Conservation (phyloP, 2,329 filamentous ascomycete genomes). For the Blastomyces parvus region DNA sequence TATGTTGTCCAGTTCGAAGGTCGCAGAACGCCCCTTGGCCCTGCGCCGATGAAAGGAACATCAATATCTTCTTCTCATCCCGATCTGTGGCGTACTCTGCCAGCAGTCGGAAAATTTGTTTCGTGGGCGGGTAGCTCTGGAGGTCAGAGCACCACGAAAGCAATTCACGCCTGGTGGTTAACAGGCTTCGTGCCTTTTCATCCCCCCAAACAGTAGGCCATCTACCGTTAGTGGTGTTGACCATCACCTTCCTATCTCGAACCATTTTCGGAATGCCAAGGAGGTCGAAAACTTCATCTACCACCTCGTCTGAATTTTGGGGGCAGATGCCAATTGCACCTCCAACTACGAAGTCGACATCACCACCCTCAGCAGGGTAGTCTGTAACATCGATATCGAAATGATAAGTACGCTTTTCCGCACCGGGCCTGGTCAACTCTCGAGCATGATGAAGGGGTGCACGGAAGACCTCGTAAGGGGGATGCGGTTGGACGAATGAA, state of each 20-base stretch:
- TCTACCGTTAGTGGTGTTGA: conserved; percentile 70
- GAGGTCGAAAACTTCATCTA: conserved; percentile 75
- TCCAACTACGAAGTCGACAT: conserved; percentile 88
- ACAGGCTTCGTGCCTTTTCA: conserved; percentile 70
- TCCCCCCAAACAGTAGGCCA: conserved; percentile 99
- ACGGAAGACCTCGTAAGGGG: conserved; percentile 82
- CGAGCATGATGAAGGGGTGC: conserved; percentile 78
- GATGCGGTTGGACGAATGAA: conserved; percentile 84
- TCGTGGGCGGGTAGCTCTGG: conserved; percentile 84
- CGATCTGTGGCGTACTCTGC: conserved; percentile 72
- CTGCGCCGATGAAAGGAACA: conserved; percentile 77
- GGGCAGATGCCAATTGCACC: conserved; percentile 90
- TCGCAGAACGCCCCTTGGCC: conserved; percentile 91
- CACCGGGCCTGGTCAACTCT: conserved; percentile 76
- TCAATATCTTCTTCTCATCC: conserved; percentile 80
- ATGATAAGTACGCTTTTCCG: conserved; percentile 94
- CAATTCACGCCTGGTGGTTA: conserved; percentile 84
- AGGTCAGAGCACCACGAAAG: conserved; percentile 93
- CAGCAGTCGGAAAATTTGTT: conserved; percentile 71
- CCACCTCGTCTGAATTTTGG: conserved; percentile 65
- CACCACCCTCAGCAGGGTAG: conserved; percentile 71
- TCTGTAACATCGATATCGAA: conserved; percentile 95
- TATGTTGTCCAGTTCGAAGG: conserved; percentile 76
- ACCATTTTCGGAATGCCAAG: conserved; percentile 72
- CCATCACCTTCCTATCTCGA: conserved; percentile 69